Percentiles rank a stretch among this genome's conserved stretches.
Evolutionary conservation across 352 stramenopile species (phyloP).

Genomic region (Hyaloperonospora arabidopsidis): DNA sequence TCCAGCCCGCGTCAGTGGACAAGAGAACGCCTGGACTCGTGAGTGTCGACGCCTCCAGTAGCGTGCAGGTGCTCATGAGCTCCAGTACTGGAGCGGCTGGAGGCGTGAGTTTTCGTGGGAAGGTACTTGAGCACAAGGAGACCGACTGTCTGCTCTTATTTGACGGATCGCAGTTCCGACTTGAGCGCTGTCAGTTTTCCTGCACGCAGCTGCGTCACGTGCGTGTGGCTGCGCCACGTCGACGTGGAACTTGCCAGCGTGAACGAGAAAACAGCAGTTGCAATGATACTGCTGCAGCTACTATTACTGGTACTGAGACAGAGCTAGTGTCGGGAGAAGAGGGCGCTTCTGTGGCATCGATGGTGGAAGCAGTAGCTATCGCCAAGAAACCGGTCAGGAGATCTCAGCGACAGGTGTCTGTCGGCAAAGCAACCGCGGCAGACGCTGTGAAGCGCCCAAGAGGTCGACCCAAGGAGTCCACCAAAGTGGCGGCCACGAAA

Average conservation of each 20-base stretch:
- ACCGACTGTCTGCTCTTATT: slow-evolving; percentile 80
- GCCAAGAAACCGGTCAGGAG: slow-evolving; percentile 10
- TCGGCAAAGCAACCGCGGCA: slow-evolving; percentile 4
- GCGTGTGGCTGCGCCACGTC: slow-evolving; percentile 30
- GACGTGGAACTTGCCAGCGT: slow-evolving; percentile 11
- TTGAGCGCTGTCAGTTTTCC: slow-evolving; percentile 64
- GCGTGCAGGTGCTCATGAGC: slow-evolving; percentile 58
- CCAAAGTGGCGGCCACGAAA: slow-evolving; percentile 19
- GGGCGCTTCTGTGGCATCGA: background rate
- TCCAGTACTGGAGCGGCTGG: slow-evolving; percentile 42
- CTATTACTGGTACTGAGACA: background rate
- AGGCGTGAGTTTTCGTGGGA: slow-evolving; percentile 75
- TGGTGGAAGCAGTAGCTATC: background rate
- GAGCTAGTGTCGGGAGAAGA: slow-evolving; percentile 1
- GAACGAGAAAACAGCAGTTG: slow-evolving; percentile 1
- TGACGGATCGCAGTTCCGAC: slow-evolving; percentile 50
- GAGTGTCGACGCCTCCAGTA: slow-evolving; percentile 46
- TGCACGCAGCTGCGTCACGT: slow-evolving; percentile 72
- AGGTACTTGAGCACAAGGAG: slow-evolving; percentile 67
- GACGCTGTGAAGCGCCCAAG: slow-evolving; percentile 9
- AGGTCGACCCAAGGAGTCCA: slow-evolving; percentile 22
- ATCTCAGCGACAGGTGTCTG: slow-evolving; percentile 4
- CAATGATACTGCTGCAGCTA: background rate
- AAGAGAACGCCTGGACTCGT: slow-evolving; percentile 55
- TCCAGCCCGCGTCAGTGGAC: slow-evolving; percentile 75